Percentiles rank a stretch among this genome's conserved stretches.
Conservation (phyloP, 345 rosid genomes). For the Aurinia saxatilis region DNA sequence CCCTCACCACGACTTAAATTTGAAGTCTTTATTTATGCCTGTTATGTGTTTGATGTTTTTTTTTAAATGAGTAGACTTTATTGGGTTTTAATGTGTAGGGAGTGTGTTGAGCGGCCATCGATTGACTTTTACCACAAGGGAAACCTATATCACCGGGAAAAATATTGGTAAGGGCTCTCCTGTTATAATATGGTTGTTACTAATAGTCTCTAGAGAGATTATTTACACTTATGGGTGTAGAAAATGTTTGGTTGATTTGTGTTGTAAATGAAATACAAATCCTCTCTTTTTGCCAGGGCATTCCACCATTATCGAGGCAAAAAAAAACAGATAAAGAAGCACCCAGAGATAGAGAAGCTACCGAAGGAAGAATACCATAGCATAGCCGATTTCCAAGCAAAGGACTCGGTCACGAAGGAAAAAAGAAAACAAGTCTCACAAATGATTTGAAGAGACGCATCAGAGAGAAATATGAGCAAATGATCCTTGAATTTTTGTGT, state of each 20-base stretch:
- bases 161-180: conserved; percentile 98
- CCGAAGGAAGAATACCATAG: too few relatives aligned
- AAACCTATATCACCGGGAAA: conserved; percentile 86
- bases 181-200: too few relatives aligned
- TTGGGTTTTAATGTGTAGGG: too few relatives aligned
- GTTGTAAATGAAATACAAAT: too few relatives aligned
- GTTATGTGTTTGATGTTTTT: too few relatives aligned
- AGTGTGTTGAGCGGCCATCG: conserved; percentile 55
- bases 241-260: too few relatives aligned
- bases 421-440: conserved; percentile 31
- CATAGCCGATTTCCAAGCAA: too few relatives aligned
- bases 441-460: conserved; percentile 11
- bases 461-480: too few relatives aligned
- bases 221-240: not conserved
- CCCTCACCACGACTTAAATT: conserved; percentile 71
- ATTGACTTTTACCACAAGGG: conserved; percentile 75
- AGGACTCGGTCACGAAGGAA: conserved; percentile 32
- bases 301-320: conserved; percentile 79
- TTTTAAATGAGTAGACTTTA: too few relatives aligned
- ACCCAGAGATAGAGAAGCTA: conserved; percentile 72
- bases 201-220: too few relatives aligned
- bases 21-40: too few relatives aligned
- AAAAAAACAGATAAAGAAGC: conserved; percentile 51
- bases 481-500: too few relatives aligned
- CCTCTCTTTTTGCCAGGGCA: conserved; percentile 90